Evolutionary conservation across 2,329 filamentous ascomycete genomes (phyloP).

Genomic region (Colletotrichum chlorophyti): DNA sequence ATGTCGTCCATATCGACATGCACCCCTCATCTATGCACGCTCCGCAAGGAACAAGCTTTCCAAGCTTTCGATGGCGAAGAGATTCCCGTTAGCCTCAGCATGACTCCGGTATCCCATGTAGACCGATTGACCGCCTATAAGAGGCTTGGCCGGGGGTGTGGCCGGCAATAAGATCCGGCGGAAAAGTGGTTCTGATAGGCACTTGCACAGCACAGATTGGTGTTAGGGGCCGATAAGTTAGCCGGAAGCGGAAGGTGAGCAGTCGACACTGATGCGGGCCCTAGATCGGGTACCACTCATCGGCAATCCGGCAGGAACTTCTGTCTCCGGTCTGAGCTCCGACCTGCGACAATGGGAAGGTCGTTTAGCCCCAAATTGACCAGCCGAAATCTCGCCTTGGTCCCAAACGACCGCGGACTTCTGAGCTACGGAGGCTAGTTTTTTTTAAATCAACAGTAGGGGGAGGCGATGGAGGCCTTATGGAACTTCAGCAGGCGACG

Average conservation of each 20-base stretch:
- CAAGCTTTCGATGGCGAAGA: conserved; percentile 13
- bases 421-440: no score
- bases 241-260: conserved; percentile 24
- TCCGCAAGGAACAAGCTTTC: conserved; percentile 16
- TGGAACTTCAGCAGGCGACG: no score
- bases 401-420: no score
- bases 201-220: not conserved
- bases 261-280: not conserved
- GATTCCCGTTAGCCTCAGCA: not conserved
- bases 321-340: conserved; percentile 8
- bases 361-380: not conserved
- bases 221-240: conserved; percentile 13
- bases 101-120: not conserved
- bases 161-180: no score
- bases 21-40: not conserved
- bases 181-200: conserved; percentile 8
- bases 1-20: not conserved
- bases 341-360: conserved; percentile 23
- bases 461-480: no score
- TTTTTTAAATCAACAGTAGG: no score
- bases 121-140: not conserved
- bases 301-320: conserved; percentile 20
- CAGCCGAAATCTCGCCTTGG: no score
- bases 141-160: no score
- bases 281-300: not conserved